phyloP scores from a whole-genome alignment of 2,329 filamentous ascomycete genomes.

The Claviceps pusilla region DNA sequence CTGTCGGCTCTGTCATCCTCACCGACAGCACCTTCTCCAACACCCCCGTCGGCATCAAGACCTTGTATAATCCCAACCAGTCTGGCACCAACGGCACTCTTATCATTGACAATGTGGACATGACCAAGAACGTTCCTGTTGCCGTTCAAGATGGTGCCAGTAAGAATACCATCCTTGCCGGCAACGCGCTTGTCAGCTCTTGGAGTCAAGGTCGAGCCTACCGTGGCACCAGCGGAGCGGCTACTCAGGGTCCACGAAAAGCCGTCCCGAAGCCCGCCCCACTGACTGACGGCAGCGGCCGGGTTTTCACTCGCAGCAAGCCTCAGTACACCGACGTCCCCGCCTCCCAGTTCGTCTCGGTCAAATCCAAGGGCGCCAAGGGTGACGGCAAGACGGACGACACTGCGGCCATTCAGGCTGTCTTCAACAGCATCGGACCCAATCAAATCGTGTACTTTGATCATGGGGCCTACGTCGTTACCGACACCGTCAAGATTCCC shows the following conservation, averaged over 20 bases:
- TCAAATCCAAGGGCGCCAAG: constrained; percentile 68
- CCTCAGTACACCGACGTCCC: constrained; percentile 67
- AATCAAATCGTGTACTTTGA: constrained; percentile 61
- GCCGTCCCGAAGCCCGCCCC: constrained; percentile 47
- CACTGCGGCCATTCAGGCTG: constrained; percentile 65
- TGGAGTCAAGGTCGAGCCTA: constrained; percentile 76
- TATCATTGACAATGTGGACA: constrained; percentile 81
- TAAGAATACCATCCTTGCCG: constrained; percentile 46
- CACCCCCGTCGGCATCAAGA: constrained; percentile 56
- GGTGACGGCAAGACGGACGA: constrained; percentile 84
- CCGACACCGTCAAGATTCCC: constrained; percentile 54
- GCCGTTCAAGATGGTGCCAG: constrained; percentile 49
- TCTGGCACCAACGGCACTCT: constrained; percentile 64
- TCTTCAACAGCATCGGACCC: constrained; percentile 51
- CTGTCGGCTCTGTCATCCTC: constrained; percentile 72
- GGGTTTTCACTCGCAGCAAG: constrained; percentile 70
- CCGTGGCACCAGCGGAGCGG: constrained; percentile 29
- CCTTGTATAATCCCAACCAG: constrained; percentile 50
- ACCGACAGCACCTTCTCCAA: constrained; percentile 67
- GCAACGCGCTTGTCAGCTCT: constrained; percentile 51
- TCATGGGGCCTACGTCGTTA: constrained; percentile 58
- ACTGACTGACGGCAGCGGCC: constrained; percentile 50
- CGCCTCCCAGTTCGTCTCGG: constrained; percentile 60
- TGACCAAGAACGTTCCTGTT: constrained; percentile 47
- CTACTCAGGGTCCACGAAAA: constrained; percentile 43